Base-by-base conservation (phyloP, 2,329 filamentous ascomycete genomes). In the Pleomassaria siparia region DNA sequence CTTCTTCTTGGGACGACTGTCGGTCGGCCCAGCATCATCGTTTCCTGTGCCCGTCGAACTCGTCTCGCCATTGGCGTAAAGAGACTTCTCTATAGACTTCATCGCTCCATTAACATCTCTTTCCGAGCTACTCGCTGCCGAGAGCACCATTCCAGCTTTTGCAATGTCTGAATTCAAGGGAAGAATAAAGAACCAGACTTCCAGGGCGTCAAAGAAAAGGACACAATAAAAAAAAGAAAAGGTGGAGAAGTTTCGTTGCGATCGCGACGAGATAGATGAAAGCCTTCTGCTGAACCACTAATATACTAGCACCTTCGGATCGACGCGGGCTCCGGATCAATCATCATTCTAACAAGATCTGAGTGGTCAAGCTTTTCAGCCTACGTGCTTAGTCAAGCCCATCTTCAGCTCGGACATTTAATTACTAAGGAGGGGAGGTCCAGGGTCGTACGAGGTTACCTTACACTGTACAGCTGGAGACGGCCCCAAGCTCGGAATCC, bases 1-100 rank as follows among this genome's bases (percentile, higher is more conserved):
- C 11, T 58, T 56, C 35, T 60, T 62, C 51, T 70, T 67, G 44
- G 16, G 15, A n/a, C 30, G 32, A 26, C 46, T 24, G 10, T 3
- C 16, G 4, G 25, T 24, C 29, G 28, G 18, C 10, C 16, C 33
- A 13, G 3, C 35, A 30, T 33, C 28, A 20, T 22, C 16, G 12
- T 18, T n/a, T n/a, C n/a, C 7, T 20, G 35, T 10, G 20, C n/a
- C 35, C 11, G 9, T 43, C 28, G 26, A 33, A 21, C 13, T 30
- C 18, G 32, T 13, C 32, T 29, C 30, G n/a, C 32, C 35, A 32
- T 46, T 40, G 13, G 10, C 12, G n/a, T 2, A 12, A 22, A 2
- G 32, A 2, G 26, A 12, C 13, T 32, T 11, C 15, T 43, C 40
- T 12, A n/a, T 33, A 20, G 7, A 10, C 20, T 20, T 26, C 3